Evolutionary conservation across 208 protist species (phyloP), one percentile per base, ranked within the genome.

Genomic region (Leishmania amazonensis): DNA sequence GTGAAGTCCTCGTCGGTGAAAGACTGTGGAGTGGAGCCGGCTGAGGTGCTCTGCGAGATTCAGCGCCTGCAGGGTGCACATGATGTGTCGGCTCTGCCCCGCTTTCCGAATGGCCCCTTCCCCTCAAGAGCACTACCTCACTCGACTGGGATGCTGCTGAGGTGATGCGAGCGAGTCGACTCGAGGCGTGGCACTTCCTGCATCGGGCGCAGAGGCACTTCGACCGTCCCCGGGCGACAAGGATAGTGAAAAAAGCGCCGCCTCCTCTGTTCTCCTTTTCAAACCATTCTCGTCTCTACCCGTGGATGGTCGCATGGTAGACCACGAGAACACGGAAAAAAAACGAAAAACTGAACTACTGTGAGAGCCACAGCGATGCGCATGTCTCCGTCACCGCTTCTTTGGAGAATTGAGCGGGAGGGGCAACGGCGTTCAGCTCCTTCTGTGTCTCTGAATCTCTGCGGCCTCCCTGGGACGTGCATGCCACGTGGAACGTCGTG

Each of bases 151-250:
- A 38, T 40, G 60, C 76, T 17, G 76, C 54, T 24, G 62, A 17
- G 8, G 9, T 28, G 15, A 35, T 73, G 45, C 58, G 42, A 17
- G 57, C 76, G 15, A n/a, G n/a, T 13, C 42, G 72, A 65, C 62
- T 70, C 35, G 54, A 76, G 57, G 51, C 81, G 40, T 13, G 15
- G 49, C n/a, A 57, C 58, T 79, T 79, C 47, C 62, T 79, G 15
- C 28, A 38, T 57, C n/a, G 40, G n/a, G 60, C 31, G 24, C 58
- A 0, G n/a, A 54, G 24, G 35, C 51, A 49, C 64, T 28, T 73
- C 60, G 6, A 3, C 49, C n/a, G 6, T 38, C 75, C 8, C 17
- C 3, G 75, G 28, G 31, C 75, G 11, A 71, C 75, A 58, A 57
- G 57, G 21, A 70, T 53, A 13, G 65, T 42, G 13, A 40, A 60